phyloP scores from a whole-genome alignment of 805 yeast species.

The Middelhovenomyces tepae region DNA sequence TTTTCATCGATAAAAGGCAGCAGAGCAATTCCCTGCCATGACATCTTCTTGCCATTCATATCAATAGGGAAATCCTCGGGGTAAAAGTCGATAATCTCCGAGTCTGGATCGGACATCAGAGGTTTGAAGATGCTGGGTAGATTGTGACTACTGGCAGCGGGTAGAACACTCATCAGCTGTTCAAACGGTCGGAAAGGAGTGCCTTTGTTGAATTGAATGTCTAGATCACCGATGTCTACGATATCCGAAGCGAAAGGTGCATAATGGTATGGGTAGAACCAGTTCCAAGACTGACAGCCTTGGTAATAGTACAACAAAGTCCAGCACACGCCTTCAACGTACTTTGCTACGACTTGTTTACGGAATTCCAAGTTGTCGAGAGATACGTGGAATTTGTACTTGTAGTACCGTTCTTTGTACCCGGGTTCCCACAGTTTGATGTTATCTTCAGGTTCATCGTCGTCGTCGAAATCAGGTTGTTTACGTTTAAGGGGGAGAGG shows the following conservation, averaged over 20 bases:
- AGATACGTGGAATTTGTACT: constrained; percentile 55
- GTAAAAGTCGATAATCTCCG: constrained; percentile 84
- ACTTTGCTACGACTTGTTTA: constrained; percentile 56
- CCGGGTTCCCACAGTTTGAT: constrained; percentile 83
- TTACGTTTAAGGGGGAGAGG: constrained; percentile 8
- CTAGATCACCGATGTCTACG: constrained; percentile 36
- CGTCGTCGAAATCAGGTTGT: constrained; percentile 21
- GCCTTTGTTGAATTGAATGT: constrained; percentile 54
- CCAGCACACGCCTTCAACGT: constrained; percentile 97
- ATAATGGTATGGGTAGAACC: constrained; percentile 96
- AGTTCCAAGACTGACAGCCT: constrained; percentile 97
- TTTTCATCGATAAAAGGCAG: constrained; percentile 84
- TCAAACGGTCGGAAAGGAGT: constrained; percentile 85
- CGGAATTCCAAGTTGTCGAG: constrained; percentile 41
- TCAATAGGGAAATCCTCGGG: constrained; percentile 84
- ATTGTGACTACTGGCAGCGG: constrained; percentile 86
- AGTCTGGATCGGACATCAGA: constrained; percentile 67
- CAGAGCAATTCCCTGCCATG: constrained; percentile 91
- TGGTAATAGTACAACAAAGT: constrained; percentile 87
- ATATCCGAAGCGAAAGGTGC: constrained; percentile 97
- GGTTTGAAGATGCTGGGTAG: constrained; percentile 75
- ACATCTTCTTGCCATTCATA: constrained; percentile 90
- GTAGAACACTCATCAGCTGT: constrained; percentile 89
- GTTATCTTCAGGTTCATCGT: constrained; percentile 39
- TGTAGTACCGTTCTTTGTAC: constrained; percentile 72